Base-by-base conservation (phyloP, 805 yeast genomes). In the Candida dendrica region DNA sequence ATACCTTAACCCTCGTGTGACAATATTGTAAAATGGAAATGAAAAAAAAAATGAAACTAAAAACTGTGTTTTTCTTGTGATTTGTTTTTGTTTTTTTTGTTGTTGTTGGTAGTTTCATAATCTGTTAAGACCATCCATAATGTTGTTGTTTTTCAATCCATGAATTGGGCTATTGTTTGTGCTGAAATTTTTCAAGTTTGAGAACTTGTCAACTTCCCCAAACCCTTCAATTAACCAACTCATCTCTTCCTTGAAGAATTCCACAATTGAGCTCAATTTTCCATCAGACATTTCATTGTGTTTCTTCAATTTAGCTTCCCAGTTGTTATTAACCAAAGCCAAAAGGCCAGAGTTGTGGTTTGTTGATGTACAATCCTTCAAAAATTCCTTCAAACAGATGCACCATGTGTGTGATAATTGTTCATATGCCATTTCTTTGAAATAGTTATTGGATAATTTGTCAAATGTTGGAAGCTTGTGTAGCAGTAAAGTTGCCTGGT, bases 381-480 rank as follows among this genome's bases (percentile, higher is more conserved):
- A 48, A 27, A 52, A 41, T 31, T 65, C 69, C 18, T 59, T 64
- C 35, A 76, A 57, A 18, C 69, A 71, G 14, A 71, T 63, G 22
- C 72, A 55, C 84, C 84, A 78, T 4, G 81, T 78, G 40, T 72
- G 69, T 15, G 76, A 67, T 14, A 81, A 64, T 56, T 81, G 84
- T 48, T 76, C 81, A 55, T 76, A 80, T 5, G 84, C 83, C 53
- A 74, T 62, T 42, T 54, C 53, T 46, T 66, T 70, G 46, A 60
- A 60, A 26, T 60, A 58, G 51, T 72, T 72, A 50, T 72, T 60
- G 10, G 54, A 66, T 11, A 56, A 46, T 33, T 77, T 75, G 36
- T 75, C 53, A 65, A 89, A 87, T 35, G 69, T 69, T 7, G 95
- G 95, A 40, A 84, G 64, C 40, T 71, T 71, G 52, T 77, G 80